Conservation (phyloP, 2,329 filamentous ascomycete genomes). For the Chaetomiaceae sp. region DNA sequence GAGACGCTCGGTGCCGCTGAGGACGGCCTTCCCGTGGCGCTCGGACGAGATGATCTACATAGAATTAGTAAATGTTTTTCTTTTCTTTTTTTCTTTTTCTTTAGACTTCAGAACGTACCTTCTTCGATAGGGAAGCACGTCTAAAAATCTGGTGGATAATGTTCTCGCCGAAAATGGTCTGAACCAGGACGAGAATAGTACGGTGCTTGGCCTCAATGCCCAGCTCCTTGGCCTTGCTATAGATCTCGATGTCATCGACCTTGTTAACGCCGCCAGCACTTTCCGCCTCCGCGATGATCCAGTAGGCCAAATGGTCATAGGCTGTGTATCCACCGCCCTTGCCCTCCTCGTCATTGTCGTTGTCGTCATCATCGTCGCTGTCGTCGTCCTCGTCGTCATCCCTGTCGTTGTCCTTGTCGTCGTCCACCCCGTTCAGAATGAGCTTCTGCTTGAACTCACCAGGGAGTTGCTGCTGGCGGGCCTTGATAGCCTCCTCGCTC, state of each 20-base stretch:
- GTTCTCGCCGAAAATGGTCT: constrained; percentile 89
- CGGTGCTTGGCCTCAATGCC: constrained; percentile 93
- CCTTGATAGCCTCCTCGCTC: constrained; percentile 90
- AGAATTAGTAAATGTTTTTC: constrained; percentile 30
- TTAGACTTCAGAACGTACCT: constrained; percentile 47
- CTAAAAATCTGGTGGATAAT: constrained; percentile 81
- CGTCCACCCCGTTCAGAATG: constrained; percentile 69
- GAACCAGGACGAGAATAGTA: constrained; percentile 84
- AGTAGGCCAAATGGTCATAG: constrained; percentile 90
- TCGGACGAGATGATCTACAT: constrained; percentile 77
- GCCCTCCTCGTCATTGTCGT: constrained; percentile 76
- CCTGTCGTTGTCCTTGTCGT: too few relatives aligned
- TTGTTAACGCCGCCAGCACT: constrained; percentile 70
- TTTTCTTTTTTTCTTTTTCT: not conserved
- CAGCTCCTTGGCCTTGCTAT: constrained; percentile 93
- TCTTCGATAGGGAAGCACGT: constrained; percentile 83
- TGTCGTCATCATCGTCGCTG: too few relatives aligned
- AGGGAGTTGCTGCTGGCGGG: constrained; percentile 88
- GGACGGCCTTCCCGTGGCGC: constrained; percentile 89
- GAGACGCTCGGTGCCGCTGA: constrained; percentile 92
- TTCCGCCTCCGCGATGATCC: constrained; percentile 73
- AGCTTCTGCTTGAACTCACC: constrained; percentile 91
- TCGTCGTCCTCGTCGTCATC: too few relatives aligned
- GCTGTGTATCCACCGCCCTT: constrained; percentile 68
- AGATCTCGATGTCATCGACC: constrained; percentile 85